Base-by-base conservation (phyloP, 2,329 filamentous ascomycete genomes). In the Pestalotiopsis fici region DNA sequence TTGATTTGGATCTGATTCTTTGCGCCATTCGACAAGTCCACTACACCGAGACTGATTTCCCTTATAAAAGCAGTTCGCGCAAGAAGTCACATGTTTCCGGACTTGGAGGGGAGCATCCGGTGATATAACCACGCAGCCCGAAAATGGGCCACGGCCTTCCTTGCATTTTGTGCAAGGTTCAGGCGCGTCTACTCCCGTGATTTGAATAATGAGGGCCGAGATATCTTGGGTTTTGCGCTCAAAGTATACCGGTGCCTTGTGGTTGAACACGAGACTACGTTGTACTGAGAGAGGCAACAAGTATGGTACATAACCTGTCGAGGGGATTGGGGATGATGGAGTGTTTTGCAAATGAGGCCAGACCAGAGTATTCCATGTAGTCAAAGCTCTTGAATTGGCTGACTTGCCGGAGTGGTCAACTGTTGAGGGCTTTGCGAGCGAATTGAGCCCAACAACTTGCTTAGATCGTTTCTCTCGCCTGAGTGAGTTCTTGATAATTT, bases 1-100 rank as follows among this genome's bases (percentile, higher is more conserved):
- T 9, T 68, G 57, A 47, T 70, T 67, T 12, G 66, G 65, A 21
- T 69, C 67, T 3, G 60, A 66, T 47, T 65, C 39, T 9, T 57
- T 25, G 11, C 65, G 66, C 69, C 66, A 66, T 37, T 39, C 43
- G 31, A 63, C 69, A 7, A 70, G 57, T 21, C 28, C 62, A 37
- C 67, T 56, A 56, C 70, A 72, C 13, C 61, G 47, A 2, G 61
- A 62, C 25, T 70, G 66, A 12, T 68, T 64, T 54, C 57, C 27
- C n/a, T 71, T 70, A 47, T 72, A 71, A 39, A 65, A 68, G 60
- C 72, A 74, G 27, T 73, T 74, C 12, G 68, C 71, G 47, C 72
- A 74, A 4, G 66, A 31, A 21, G 65, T 57, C 18, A 72, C 47
- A 18, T 61, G 50, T n/a, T 66, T 65, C 9, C 71, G 68, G 3